A percentile compares a stretch with the other conserved stretches of the same genome.
phyloP scores from a whole-genome alignment of 176 grass and related monocot species.

The Aegilops longissima region DNA sequence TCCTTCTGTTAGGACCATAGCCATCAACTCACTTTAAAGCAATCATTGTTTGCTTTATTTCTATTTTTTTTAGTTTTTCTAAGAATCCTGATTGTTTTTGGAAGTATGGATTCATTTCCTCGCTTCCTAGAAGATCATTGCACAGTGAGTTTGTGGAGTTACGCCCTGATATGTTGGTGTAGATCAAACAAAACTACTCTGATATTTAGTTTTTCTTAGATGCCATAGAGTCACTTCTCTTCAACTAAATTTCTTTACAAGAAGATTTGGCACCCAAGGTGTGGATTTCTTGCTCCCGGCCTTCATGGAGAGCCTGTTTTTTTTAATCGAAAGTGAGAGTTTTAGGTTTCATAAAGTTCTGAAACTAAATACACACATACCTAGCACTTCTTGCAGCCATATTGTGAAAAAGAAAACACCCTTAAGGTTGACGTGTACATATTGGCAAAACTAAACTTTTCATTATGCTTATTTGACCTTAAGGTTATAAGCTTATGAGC shows the following conservation, averaged over 20 bases:
- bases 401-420: too few species aligned
- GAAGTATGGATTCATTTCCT: background rate
- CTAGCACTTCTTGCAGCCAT: too few species aligned
- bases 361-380: too few species aligned
- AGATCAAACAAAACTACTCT: background rate
- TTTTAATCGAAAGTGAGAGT: too few species aligned
- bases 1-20: conserved; percentile 26
- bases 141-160: background rate
- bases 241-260: background rate
- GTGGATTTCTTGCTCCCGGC: too few species aligned
- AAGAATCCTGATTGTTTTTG: background rate
- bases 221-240: background rate
- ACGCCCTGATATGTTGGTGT: background rate
- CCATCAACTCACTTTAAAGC: conserved; percentile 26
- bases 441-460: too few species aligned
- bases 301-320: too few species aligned
- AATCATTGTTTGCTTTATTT: conserved; percentile 21
- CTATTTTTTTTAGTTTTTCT: conserved; percentile 1
- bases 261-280: background rate
- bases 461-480: too few species aligned
- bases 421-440: too few species aligned
- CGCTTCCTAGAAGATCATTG: background rate
- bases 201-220: background rate
- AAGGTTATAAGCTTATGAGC: too few species aligned
- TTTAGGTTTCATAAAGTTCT: too few species aligned